These are phyloP conservation scores for Sporothrix brunneoviolacea DNA, from an alignment of 2,329 filamentous ascomycete species.

Conservation along the genomic window DNA sequence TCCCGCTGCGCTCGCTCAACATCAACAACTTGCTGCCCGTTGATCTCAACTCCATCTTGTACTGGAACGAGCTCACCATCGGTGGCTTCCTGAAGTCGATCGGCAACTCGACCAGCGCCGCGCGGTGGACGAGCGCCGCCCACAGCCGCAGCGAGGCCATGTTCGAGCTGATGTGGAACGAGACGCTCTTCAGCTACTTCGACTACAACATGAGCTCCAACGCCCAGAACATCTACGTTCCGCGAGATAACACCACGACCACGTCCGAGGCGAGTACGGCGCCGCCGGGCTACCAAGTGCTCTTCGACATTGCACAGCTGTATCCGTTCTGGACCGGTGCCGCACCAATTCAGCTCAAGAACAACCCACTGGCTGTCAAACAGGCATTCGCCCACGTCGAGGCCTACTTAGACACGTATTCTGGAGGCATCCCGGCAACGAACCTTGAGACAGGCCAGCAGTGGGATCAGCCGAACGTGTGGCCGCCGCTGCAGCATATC, in stretches of 20 bases:
- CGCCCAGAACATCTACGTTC: conserved; percentile 48
- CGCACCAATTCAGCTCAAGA: conserved; percentile 48
- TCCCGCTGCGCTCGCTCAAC: conserved; percentile 59
- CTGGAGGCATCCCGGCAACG: conserved; percentile 55
- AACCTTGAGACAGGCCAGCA: conserved; percentile 57
- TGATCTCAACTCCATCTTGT: conserved; percentile 62
- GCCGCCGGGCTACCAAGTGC: conserved; percentile 48
- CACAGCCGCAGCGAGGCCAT: conserved; percentile 53
- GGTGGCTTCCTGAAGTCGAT: conserved; percentile 44
- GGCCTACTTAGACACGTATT: conserved; percentile 42
- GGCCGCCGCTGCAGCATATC: conserved; percentile 61
- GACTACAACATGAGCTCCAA: conserved; percentile 60
- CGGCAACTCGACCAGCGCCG: conserved; percentile 44
- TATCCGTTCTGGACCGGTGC: conserved; percentile 66
- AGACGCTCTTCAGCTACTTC: conserved; percentile 56
- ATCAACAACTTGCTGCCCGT: conserved; percentile 53
- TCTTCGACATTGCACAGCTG: conserved; percentile 54
- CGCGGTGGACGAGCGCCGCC: conserved; percentile 44
- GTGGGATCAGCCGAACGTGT: conserved; percentile 66
- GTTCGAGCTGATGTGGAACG: conserved; percentile 58
- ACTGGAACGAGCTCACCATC: conserved; percentile 57
- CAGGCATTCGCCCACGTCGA: conserved; percentile 48
- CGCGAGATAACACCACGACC: conserved; percentile 40
- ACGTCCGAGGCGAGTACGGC: conserved; percentile 37
- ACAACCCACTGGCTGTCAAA: conserved; percentile 52